Conservation (phyloP, 805 yeast genomes). For the Cyberlindnera meyerae region DNA sequence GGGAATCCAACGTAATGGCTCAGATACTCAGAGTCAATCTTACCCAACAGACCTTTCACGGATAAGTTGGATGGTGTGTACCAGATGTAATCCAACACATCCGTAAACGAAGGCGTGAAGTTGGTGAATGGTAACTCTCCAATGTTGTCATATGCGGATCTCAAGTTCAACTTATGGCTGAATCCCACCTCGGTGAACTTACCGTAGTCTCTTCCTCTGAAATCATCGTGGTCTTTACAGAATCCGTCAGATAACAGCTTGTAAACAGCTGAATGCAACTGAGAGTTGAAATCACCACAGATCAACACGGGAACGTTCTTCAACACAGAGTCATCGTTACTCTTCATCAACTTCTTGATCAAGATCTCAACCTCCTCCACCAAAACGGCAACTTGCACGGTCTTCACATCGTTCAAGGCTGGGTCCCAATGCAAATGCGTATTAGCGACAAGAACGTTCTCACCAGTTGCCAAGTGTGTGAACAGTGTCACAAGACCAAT, state of each 20-base stretch:
- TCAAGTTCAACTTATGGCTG: constrained; percentile 72
- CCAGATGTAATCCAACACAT: constrained; percentile 95
- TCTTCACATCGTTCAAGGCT: constrained; percentile 88
- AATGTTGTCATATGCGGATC: constrained; percentile 77
- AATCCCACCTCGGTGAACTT: constrained; percentile 86
- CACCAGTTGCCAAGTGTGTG: constrained; percentile 69
- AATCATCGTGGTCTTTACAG: constrained; percentile 73
- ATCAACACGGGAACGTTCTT: constrained; percentile 72
- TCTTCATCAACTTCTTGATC: constrained; percentile 36
- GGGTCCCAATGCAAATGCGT: constrained; percentile 99
- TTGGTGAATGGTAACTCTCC: constrained; percentile 94
- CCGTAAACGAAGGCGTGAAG: constrained; percentile 88
- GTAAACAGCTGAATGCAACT: constrained; percentile 83
- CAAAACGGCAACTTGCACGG: constrained; percentile 90
- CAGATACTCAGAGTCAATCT: constrained; percentile 73
- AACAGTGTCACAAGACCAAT: constrained; percentile 75
- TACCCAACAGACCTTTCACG: constrained; percentile 83
- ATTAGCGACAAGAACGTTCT: constrained; percentile 68
- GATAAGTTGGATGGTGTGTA: constrained; percentile 75
- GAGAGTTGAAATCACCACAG: constrained; percentile 96
- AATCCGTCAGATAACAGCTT: constrained; percentile 80
- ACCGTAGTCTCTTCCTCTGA: constrained; percentile 87
- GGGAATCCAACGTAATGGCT: constrained; percentile 86
- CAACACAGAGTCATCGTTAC: constrained; percentile 37
- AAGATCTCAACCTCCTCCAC: constrained; percentile 79